These are phyloP conservation scores for Xylaria curta DNA, from an alignment of 495 filamentous ascomycete species.

Conservation along the genomic window DNA sequence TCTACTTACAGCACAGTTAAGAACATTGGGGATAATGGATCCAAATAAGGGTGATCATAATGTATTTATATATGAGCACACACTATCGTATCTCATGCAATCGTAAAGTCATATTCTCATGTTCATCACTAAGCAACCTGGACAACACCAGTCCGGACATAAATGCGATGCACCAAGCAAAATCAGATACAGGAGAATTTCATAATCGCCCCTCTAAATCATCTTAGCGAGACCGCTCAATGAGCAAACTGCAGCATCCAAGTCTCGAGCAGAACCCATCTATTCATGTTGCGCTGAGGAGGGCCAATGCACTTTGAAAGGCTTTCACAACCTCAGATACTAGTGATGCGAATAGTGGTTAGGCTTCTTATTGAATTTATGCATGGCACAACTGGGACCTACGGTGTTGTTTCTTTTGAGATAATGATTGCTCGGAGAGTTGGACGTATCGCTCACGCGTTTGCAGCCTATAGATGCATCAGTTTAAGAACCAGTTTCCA, in stretches of 20 bases:
- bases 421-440: conserved; percentile 68
- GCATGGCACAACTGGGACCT: conserved; percentile 38
- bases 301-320: conserved; percentile 77
- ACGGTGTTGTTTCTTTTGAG: conserved; percentile 79
- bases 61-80: not conserved
- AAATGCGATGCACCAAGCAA: not conserved
- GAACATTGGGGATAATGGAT: not conserved
- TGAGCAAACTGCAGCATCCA: too few species aligned
- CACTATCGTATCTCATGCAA: not conserved
- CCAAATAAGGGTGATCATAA: not conserved
- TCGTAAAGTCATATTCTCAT: conserved; percentile 26
- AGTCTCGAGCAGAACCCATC: not conserved
- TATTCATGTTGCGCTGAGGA: conserved; percentile 54
- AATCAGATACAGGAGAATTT: not conserved
- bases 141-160: not conserved
- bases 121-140: not conserved
- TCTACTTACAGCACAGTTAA: not conserved
- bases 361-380: not conserved
- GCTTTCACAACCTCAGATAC: conserved; percentile 79
- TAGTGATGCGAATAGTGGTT: conserved; percentile 37
- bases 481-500: conserved; percentile 1
- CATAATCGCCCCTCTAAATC: not conserved
- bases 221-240: too few species aligned
- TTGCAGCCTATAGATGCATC: conserved; percentile 57
- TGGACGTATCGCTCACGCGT: conserved; percentile 78